Conservation (phyloP, 441 rosid species). For the Sinapis alba region DNA sequence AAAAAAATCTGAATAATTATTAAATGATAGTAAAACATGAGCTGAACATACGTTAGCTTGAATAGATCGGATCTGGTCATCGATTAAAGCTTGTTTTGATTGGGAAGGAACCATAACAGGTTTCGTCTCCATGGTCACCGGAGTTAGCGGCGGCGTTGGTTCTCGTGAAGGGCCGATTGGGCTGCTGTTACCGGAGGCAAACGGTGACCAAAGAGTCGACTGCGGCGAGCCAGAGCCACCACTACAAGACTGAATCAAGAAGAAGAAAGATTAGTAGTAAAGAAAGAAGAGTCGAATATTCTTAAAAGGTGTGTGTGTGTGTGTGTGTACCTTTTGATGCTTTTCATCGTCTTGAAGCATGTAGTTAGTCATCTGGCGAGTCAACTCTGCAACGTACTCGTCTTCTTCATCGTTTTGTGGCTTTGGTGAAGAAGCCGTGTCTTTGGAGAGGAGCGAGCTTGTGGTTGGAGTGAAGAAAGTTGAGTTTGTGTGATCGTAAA, state of each 20-base stretch:
- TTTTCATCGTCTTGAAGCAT: conserved; percentile 77
- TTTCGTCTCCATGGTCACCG: conserved; percentile 33
- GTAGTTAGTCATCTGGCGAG: conserved; percentile 78
- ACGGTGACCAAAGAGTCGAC: conserved; percentile 55
- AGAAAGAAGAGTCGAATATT: conserved; percentile 16
- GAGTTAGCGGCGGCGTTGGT: conserved; percentile 41
- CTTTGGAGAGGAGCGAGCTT: conserved; percentile 12
- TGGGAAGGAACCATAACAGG: conserved; percentile 37
- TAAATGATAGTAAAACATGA: not conserved
- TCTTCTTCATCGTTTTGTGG: conserved; percentile 50
- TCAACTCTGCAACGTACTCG: conserved; percentile 57
- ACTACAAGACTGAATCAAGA: conserved; percentile 36
- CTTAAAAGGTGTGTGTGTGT: not conserved
- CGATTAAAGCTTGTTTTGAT: conserved; percentile 58
- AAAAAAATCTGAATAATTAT: conserved; percentile 1
- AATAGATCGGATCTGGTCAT: conserved; percentile 56
- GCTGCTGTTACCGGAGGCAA: conserved; percentile 41
- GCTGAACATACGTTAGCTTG: conserved; percentile 53
- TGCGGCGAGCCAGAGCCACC: conserved; percentile 47
- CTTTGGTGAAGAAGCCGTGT: conserved; percentile 22
- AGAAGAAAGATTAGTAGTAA: not conserved
- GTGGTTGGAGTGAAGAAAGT: conserved; percentile 37
- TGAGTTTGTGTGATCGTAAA: conserved; percentile 10
- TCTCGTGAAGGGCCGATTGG: conserved; percentile 41
- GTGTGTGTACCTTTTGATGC: conserved; percentile 45